These are phyloP conservation scores for Beauveria varroae DNA, from an alignment of 2,329 filamentous ascomycete species.

Conservation along the genomic window DNA sequence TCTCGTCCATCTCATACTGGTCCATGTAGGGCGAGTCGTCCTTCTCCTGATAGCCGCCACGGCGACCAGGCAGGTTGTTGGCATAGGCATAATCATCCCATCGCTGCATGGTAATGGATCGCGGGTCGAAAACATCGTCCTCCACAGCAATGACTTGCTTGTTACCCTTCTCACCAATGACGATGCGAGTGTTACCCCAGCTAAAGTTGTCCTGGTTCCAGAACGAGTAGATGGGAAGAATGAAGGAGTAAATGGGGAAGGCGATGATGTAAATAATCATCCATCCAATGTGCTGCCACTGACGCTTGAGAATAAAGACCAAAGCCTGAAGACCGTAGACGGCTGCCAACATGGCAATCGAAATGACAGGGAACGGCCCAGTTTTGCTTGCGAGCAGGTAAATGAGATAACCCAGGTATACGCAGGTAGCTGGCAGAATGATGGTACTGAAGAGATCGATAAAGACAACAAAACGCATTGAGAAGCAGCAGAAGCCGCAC, in stretches of 20 bases:
- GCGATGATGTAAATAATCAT: slow-evolving; percentile 99
- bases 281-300: slow-evolving; percentile 99
- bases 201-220: slow-evolving; percentile 99
- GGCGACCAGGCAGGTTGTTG: slow-evolving; percentile 87
- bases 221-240: slow-evolving; percentile 94
- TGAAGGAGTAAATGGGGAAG: slow-evolving; percentile 86
- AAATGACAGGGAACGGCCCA: slow-evolving; percentile 78
- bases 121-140: slow-evolving; percentile 80
- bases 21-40: slow-evolving; percentile 59
- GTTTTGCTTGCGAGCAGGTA: slow-evolving; percentile 62
- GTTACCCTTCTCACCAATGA: slow-evolving; percentile 86
- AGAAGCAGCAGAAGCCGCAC: slow-evolving; percentile 98
- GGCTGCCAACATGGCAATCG: slow-evolving; percentile 78
- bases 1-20: slow-evolving; percentile 94
- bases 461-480: slow-evolving; percentile 94
- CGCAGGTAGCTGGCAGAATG: slow-evolving; percentile 81
- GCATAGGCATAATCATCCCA: slow-evolving; percentile 92
- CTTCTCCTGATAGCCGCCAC: slow-evolving; percentile 64
- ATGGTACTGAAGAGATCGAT: slow-evolving; percentile 90
- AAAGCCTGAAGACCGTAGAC: slow-evolving; percentile 94
- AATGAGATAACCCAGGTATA: slow-evolving; percentile 81
- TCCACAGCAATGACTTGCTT: slow-evolving; percentile 87
- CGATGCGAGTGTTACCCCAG: slow-evolving; percentile 97
- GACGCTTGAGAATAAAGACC: slow-evolving; percentile 92
- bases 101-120: slow-evolving; percentile 84